Evolutionary conservation across 2,329 filamentous ascomycete species (phyloP).

Genomic region (Fusarium mundagurra): DNA sequence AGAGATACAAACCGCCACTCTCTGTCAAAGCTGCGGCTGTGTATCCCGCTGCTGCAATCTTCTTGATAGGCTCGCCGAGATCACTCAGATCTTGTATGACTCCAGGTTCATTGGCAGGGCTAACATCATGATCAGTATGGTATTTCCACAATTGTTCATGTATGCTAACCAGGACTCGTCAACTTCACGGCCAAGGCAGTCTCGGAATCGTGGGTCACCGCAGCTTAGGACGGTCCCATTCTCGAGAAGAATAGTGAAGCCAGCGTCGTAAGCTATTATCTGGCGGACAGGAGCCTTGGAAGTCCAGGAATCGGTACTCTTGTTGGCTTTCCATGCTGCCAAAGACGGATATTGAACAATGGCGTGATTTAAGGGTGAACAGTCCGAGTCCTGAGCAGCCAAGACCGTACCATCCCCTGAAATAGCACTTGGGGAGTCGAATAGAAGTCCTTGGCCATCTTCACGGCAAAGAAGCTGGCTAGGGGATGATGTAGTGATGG

Average conservation of each 20-base stretch:
- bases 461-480: background rate
- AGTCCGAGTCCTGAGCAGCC: background rate
- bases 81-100: conserved; percentile 60
- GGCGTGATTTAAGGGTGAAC: background rate
- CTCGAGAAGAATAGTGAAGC: conserved; percentile 58
- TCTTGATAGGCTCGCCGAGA: conserved; percentile 62
- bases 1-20: conserved; percentile 68
- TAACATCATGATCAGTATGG: conserved; percentile 35
- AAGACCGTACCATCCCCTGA: conserved; percentile 31
- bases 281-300: conserved; percentile 48
- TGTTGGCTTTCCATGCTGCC: conserved; percentile 21
- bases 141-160: background rate
- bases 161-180: conserved; percentile 48
- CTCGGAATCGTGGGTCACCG: conserved; percentile 68
- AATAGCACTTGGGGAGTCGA: conserved; percentile 20
- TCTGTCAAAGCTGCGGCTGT: conserved; percentile 66
- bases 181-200: conserved; percentile 64
- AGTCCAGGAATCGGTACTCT: conserved; percentile 31
- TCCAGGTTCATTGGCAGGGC: conserved; percentile 58
- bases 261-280: conserved; percentile 58
- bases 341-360: conserved; percentile 39
- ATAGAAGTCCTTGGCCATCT: background rate
- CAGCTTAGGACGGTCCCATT: conserved; percentile 60
- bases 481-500: conserved; percentile 30
- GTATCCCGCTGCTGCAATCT: conserved; percentile 67